These are phyloP conservation scores for Rhynchospora breviuscula DNA, from an alignment of 176 grass and related monocot species.

Conservation along the genomic window DNA sequence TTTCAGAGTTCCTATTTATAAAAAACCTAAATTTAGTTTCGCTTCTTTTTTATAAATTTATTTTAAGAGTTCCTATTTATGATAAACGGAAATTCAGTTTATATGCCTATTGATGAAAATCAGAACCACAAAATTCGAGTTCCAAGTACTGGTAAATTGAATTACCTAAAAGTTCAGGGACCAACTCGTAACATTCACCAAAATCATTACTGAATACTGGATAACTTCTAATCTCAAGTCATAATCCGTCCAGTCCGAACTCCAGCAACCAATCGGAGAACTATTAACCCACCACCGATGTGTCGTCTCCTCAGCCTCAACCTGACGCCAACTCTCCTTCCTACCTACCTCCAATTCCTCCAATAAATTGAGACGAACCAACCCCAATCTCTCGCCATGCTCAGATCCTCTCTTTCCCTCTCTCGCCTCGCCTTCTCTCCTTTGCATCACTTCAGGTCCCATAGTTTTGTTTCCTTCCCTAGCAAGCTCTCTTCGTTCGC, in stretches of 20 bases:
- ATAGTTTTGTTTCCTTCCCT: conserved; percentile 22
- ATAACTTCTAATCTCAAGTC: neutral
- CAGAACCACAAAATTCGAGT: no score
- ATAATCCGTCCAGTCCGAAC: neutral
- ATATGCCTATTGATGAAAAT: no score
- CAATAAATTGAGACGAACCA: conserved; percentile 37
- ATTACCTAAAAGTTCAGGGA: neutral
- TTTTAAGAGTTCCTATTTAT: no score
- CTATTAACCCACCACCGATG: neutral
- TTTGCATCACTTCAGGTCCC: conserved; percentile 12
- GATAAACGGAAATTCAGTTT: no score
- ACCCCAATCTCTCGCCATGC: conserved; percentile 19
- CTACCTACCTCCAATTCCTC: conserved; percentile 2
- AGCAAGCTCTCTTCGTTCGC: conserved; percentile 8
- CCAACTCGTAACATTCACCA: no score
- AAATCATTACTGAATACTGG: neutral
- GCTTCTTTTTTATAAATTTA: no score
- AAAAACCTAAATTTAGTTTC: no score
- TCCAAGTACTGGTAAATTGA: no score
- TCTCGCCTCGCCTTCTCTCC: conserved; percentile 38
- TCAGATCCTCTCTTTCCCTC: conserved; percentile 66
- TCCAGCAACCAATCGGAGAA: neutral
- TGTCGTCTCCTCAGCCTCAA: conserved; percentile 9
- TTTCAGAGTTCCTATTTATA: no score
- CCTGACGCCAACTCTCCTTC: neutral